A percentile compares a stretch with the other conserved stretches of the same genome.
Evolutionary conservation across 177 flowering plant species (phyloP).

Genomic region (Tripterygium wilfordii): DNA sequence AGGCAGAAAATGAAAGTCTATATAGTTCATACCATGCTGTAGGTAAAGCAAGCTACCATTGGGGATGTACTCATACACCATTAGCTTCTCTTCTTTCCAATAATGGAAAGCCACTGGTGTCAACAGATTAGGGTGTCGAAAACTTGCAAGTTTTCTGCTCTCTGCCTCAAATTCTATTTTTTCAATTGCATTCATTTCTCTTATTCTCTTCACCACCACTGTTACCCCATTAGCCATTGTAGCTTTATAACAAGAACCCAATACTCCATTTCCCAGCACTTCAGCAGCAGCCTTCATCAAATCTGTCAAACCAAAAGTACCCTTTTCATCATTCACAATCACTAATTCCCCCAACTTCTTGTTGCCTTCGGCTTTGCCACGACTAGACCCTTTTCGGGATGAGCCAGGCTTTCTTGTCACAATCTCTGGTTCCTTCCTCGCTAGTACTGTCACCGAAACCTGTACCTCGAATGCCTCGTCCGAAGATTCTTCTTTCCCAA

Average conservation of each 20-base stretch:
- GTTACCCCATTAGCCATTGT: conserved; percentile 51
- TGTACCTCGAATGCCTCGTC: conserved; percentile 27
- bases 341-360: conserved; percentile 22
- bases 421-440: neutral
- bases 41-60: conserved; percentile 59
- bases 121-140: conserved; percentile 55
- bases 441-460: conserved; percentile 10
- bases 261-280: conserved; percentile 57
- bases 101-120: conserved; percentile 69
- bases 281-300: conserved; percentile 87
- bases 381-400: conserved; percentile 6
- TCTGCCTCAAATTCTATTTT: conserved; percentile 59
- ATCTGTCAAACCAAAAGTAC: conserved; percentile 58
- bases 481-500: conserved; percentile 16
- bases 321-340: conserved; percentile 54
- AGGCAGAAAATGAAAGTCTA: neutral
- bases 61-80: conserved; percentile 57
- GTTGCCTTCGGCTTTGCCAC: neutral
- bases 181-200: conserved; percentile 45
- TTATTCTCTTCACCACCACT: conserved; percentile 80
- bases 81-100: conserved; percentile 71
- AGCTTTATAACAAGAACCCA: conserved; percentile 75
- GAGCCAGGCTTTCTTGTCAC: conserved; percentile 5
- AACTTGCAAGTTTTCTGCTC: conserved; percentile 42
- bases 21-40: conserved; percentile 39